Evolutionary conservation across 306 rosid genomes (phyloP), one percentile per base, ranked within the genome.

Genomic region (Medicago arabica): DNA sequence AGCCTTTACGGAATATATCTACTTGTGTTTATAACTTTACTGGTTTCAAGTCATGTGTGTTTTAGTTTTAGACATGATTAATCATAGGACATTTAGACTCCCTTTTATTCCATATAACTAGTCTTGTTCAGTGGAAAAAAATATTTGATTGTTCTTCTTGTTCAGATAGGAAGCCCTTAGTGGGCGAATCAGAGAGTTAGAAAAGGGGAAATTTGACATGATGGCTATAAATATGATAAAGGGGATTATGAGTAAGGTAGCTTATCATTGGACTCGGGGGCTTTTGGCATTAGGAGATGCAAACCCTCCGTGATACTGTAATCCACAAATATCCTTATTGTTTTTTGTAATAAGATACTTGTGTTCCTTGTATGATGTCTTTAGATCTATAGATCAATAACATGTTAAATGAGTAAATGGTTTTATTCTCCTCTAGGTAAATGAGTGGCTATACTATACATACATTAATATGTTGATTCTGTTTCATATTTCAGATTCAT

Each of bases 401-500:
- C 76, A 61, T 53, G 74, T 31, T 39, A 31, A 19, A 11, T 36
- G 60, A 54, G 28, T 7, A 54, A 18, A 18, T 21, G 34, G 39
- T 34, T 51, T 64, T 74, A 17, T 64, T n/a, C 19, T 50, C 53
- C 74, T 46, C 43, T 41, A 69, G 44, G 54, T 38, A 66, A 44
- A 67, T 23, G 44, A 72, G 46, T 44, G 21, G 38, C 61, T 76
- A 9, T 25, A 44, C 61, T 76, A 9, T 25, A 10, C 64, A 15
- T 62, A 4, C 17, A 10, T 47, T 70, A 39, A 19, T 67, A 53
- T 58, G 28, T 80, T 71, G 72, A 51, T 83, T 70, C 41, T 74
- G 74, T 61, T 85, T 70, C 58, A 61, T 79, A 51, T 83, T 74
- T 69, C 93, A 94, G 98, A 87, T 94, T 77, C 79, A 94, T 82